Evolutionary conservation across 176 grass and related monocot genomes (phyloP).

Genomic region (Leersia perrieri): DNA sequence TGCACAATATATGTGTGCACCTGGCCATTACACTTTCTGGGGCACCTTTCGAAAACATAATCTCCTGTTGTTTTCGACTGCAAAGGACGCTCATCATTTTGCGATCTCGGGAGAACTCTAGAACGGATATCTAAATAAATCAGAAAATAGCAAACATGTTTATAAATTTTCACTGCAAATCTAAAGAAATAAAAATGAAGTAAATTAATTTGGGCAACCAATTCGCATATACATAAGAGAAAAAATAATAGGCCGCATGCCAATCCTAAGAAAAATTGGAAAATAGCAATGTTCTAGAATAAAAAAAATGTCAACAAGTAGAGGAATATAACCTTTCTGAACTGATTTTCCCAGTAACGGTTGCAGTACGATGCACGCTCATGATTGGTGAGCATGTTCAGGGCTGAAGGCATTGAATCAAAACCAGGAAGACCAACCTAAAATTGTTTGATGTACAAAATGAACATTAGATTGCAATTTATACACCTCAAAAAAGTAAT

Average conservation of each 20-base stretch:
- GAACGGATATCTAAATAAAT: conserved; percentile 69
- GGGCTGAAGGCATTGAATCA: conserved; percentile 97
- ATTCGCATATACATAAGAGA: background rate
- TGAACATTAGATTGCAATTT: conserved; percentile 15
- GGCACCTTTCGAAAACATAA: conserved; percentile 99
- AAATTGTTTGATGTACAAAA: conserved; percentile 13
- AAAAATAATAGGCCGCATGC: background rate
- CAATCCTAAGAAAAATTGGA: background rate
- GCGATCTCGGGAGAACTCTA: conserved; percentile 95
- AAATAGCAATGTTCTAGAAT: conserved; percentile 22
- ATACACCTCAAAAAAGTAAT: background rate
- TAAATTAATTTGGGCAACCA: background rate
- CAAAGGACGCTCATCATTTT: conserved; percentile 99
- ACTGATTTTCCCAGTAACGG: conserved; percentile 95
- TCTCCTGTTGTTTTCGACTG: conserved; percentile 88
- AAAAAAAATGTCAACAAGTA: conserved; percentile 18
- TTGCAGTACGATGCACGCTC: conserved; percentile 98
- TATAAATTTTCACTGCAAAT: conserved; percentile 30
- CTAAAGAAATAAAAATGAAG: conserved; percentile 13
- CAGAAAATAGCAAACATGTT: conserved; percentile 26
- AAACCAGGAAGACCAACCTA: conserved; percentile 99
- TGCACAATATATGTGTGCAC: conserved; percentile 94
- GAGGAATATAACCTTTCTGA: conserved; percentile 80
- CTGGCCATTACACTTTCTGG: conserved; percentile 88
- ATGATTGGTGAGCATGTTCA: conserved; percentile 88